phyloP scores from a whole-genome alignment of 2,329 filamentous ascomycete genomes.

The Colletotrichum karsti region DNA sequence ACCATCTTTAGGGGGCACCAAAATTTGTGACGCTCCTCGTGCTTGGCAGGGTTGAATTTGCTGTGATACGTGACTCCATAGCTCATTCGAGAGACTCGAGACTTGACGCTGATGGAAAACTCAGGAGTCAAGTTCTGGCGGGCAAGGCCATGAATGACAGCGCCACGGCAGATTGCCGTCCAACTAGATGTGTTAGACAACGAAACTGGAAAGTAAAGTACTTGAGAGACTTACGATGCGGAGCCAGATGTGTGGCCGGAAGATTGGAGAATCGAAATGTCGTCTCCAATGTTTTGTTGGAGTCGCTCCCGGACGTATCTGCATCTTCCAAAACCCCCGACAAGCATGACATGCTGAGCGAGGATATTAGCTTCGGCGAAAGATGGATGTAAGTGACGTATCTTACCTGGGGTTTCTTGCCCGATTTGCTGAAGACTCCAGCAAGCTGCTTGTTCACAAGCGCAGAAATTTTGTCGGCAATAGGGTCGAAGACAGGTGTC shows the following conservation, averaged over 20 bases:
- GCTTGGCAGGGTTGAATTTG: neutral
- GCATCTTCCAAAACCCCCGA: conserved; percentile 47
- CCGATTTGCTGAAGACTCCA: conserved; percentile 28
- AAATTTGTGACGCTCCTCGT: conserved; percentile 12
- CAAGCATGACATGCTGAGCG: conserved; percentile 45
- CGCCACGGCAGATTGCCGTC: conserved; percentile 45
- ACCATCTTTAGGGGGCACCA: neutral
- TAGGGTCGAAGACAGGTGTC: conserved; percentile 31
- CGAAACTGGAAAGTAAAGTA: no score
- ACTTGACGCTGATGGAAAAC: neutral
- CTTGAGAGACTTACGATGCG: no score
- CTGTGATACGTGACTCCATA: conserved; percentile 29
- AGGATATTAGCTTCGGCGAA: neutral
- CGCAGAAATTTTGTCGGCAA: conserved; percentile 28
- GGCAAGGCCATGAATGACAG: conserved; percentile 36
- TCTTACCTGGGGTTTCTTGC: conserved; percentile 35
- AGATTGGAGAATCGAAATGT: conserved; percentile 39
- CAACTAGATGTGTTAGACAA: no score
- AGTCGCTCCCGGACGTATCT: conserved; percentile 37
- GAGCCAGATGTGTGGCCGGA: conserved; percentile 33
- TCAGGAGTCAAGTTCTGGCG: neutral
- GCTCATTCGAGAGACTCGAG: conserved; percentile 37
- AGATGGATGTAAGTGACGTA: neutral
- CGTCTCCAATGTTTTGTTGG: accelerated
- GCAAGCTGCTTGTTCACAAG: conserved; percentile 37